Conservation (phyloP, 2,329 filamentous ascomycete species). For the Alternaria angustiovoidea region DNA sequence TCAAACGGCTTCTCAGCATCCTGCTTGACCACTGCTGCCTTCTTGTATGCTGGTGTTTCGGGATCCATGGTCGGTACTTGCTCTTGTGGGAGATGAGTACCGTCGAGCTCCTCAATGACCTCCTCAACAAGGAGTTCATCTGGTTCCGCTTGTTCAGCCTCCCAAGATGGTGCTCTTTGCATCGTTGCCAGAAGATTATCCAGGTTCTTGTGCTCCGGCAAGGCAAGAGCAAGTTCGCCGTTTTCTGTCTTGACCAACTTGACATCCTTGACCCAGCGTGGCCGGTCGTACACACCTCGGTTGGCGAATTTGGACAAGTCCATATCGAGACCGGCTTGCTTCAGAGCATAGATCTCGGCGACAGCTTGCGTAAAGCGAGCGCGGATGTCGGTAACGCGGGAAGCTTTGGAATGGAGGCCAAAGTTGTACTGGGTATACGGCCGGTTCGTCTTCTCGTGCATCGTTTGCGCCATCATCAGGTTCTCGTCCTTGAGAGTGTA, state of each 20-base stretch:
- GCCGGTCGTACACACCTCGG: slow-evolving; percentile 38
- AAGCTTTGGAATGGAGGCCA: slow-evolving; percentile 29
- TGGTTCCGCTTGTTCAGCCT: slow-evolving; percentile 16
- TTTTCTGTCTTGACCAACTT: slow-evolving; percentile 30
- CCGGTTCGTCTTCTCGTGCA: slow-evolving; percentile 45
- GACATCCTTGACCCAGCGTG: slow-evolving; percentile 40
- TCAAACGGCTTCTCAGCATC: slow-evolving; percentile 43
- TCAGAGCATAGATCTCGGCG: slow-evolving; percentile 63
- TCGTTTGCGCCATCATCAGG: slow-evolving; percentile 38
- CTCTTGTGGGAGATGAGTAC: slow-evolving; percentile 18
- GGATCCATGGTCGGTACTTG: slow-evolving; percentile 37
- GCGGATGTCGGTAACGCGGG: slow-evolving; percentile 27
- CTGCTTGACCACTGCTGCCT: slow-evolving; percentile 38
- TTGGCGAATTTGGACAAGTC: slow-evolving; percentile 38
- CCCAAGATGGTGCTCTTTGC: slow-evolving; percentile 30
- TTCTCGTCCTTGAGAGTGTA: slow-evolving; percentile 43
- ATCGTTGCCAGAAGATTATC: slow-evolving; percentile 36
- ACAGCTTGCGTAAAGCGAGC: slow-evolving; percentile 63
- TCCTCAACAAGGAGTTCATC: slow-evolving; percentile 34
- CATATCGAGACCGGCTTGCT: slow-evolving; percentile 37
- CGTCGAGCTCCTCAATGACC: slow-evolving; percentile 23
- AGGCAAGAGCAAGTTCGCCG: slow-evolving; percentile 34
- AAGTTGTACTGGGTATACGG: slow-evolving; percentile 41
- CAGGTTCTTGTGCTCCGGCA: slow-evolving; percentile 29
- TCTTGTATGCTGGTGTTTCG: slow-evolving; percentile 35